These are phyloP conservation scores for Colletotrichum sansevieriae DNA, from an alignment of 2,329 filamentous ascomycete genomes.

Conservation along the genomic window DNA sequence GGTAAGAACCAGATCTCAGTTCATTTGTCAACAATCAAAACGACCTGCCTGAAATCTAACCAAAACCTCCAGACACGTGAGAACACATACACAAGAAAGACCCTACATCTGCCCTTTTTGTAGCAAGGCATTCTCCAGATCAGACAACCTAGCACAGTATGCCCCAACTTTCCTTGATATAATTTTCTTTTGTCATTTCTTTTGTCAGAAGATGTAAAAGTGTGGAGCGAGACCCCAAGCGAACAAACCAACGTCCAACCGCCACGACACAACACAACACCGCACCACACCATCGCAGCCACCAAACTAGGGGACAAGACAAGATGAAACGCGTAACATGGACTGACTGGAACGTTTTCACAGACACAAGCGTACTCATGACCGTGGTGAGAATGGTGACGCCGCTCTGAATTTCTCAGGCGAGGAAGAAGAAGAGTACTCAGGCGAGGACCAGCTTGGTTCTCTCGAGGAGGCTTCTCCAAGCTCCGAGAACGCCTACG, in stretches of 20 bases:
- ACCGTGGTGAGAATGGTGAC: slow-evolving; percentile 72
- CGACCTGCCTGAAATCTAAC: slow-evolving; percentile 61
- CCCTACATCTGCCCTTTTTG: slow-evolving; percentile 98
- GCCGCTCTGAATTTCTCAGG: slow-evolving; percentile 75
- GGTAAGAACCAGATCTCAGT: slow-evolving; percentile 74
- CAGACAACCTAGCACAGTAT: slow-evolving; percentile 99
- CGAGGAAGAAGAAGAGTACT: slow-evolving; percentile 86
- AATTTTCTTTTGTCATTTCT: slow-evolving; percentile 50
- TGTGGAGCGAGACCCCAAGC: slow-evolving; percentile 53
- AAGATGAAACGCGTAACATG: slow-evolving; percentile 32
- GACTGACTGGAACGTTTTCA: slow-evolving; percentile 61
- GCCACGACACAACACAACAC: slow-evolving; percentile 51
- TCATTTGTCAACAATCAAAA: slow-evolving; percentile 51
- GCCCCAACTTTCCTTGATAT: slow-evolving; percentile 57
- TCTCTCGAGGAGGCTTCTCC: slow-evolving; percentile 85
- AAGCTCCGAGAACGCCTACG: slow-evolving; percentile 75
- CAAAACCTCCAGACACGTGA: slow-evolving; percentile 84
- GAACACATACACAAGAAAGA: slow-evolving; percentile 99
- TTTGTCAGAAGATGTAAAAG: slow-evolving; percentile 48
- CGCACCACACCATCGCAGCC: slow-evolving; percentile 50
- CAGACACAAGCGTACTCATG: slow-evolving; percentile 86
- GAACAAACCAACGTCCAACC: slow-evolving; percentile 46
- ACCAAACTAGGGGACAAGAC: slow-evolving; percentile 32
- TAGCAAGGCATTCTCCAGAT: slow-evolving; percentile 98
- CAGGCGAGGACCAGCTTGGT: slow-evolving; percentile 85